Evolutionary conservation across 768 basidiomycete species (phyloP).

Genomic region (Coprinopsis marcescibilis): DNA sequence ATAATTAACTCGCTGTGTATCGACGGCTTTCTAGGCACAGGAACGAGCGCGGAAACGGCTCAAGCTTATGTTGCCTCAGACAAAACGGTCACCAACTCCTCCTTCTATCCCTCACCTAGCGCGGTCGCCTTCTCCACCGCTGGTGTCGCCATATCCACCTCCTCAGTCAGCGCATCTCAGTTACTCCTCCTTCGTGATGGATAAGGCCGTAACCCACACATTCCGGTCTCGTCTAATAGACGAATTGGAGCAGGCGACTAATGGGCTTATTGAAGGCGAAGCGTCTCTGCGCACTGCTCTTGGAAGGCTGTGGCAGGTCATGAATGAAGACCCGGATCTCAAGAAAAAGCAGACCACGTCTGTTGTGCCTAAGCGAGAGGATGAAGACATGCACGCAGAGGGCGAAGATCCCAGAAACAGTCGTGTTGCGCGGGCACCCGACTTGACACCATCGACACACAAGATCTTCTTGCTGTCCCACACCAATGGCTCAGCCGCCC

Average conservation of each 20-base stretch:
- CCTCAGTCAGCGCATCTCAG: conserved; percentile 64
- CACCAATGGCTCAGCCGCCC: conserved; percentile 33
- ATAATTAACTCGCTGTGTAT: conserved; percentile 6
- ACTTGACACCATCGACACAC: conserved; percentile 58
- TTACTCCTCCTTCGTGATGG: conserved; percentile 82
- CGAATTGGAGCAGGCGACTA: conserved; percentile 77
- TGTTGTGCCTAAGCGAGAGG: conserved; percentile 62
- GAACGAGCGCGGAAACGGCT: conserved; percentile 80
- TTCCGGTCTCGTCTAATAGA: conserved; percentile 75
- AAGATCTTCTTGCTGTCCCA: conserved; percentile 59
- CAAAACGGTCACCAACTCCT: conserved; percentile 64
- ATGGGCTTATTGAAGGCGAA: conserved; percentile 81
- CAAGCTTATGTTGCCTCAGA: conserved; percentile 56
- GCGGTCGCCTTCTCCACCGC: conserved; percentile 70
- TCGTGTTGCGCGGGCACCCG: conserved; percentile 54
- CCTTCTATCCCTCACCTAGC: conserved; percentile 70
- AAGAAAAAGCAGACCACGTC: conserved; percentile 28
- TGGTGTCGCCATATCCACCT: conserved; percentile 68
- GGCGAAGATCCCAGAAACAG: conserved; percentile 35
- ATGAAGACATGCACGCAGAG: conserved; percentile 52
- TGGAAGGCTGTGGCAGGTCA: conserved; percentile 76
- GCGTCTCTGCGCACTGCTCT: conserved; percentile 65
- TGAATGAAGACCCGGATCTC: conserved; percentile 62
- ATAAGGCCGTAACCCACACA: conserved; percentile 76
- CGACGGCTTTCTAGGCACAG: conserved; percentile 49